phyloP scores from a whole-genome alignment of 1,139 yeast species.

The Debaryomycetaceae sp. region DNA sequence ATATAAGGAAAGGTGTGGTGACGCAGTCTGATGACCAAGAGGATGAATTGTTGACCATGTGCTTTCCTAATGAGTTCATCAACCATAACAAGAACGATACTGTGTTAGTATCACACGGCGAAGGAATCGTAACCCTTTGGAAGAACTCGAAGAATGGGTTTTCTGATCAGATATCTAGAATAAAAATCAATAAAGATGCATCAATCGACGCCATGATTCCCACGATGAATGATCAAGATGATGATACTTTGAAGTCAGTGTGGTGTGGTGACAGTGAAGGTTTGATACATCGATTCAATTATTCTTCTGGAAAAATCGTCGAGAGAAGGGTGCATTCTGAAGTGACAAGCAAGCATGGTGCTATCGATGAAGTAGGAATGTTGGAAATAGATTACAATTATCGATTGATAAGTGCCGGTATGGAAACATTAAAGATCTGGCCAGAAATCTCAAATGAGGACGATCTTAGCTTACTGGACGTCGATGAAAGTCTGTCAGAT shows the following conservation, averaged over 20 bases:
- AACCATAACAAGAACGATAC: slow-evolving; percentile 56
- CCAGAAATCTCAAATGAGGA: slow-evolving; percentile 15
- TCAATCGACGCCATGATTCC: slow-evolving; percentile 77
- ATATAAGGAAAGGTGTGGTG: slow-evolving; percentile 65
- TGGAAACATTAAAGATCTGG: slow-evolving; percentile 83
- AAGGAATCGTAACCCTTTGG: slow-evolving; percentile 94
- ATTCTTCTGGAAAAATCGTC: slow-evolving; percentile 58
- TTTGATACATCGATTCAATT: slow-evolving; percentile 63
- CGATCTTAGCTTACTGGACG: slow-evolving; percentile 15
- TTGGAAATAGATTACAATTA: slow-evolving; percentile 80
- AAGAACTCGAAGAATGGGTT: slow-evolving; percentile 62
- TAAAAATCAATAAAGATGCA: slow-evolving; percentile 66
- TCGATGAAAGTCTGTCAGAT: slow-evolving; percentile 18
- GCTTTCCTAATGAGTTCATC: slow-evolving; percentile 51
- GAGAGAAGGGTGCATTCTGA: slow-evolving; percentile 67
- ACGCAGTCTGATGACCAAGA: slow-evolving; percentile 84
- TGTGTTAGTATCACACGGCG: slow-evolving; percentile 78
- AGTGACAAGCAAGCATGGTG: slow-evolving; percentile 38
- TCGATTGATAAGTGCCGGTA: slow-evolving; percentile 75
- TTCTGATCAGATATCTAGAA: slow-evolving; percentile 78
- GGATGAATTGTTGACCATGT: slow-evolving; percentile 79
- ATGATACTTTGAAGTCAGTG: slow-evolving; percentile 47
- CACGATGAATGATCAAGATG: slow-evolving; percentile 67
- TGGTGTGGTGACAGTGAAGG: slow-evolving; percentile 92
- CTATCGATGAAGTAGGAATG: slow-evolving; percentile 60